Evolutionary conservation across 768 basidiomycete species (phyloP).

Genomic region (Mycena albidolilacea): DNA sequence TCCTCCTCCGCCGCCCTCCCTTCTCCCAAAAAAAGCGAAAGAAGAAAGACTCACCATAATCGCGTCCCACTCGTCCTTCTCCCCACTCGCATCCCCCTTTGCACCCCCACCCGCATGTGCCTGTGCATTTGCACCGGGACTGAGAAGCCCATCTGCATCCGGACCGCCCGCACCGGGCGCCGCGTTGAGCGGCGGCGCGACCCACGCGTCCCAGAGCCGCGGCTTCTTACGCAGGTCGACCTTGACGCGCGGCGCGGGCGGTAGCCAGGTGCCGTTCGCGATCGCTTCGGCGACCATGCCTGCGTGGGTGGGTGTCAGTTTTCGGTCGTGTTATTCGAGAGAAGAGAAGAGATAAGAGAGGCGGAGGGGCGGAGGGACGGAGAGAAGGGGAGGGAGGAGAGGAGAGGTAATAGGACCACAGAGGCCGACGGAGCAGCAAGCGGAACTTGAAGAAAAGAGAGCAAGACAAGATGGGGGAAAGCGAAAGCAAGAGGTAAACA

Average conservation of each 20-base stretch:
- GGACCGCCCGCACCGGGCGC: no score
- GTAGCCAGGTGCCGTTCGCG: conserved; percentile 73
- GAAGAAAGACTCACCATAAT: conserved; percentile 26
- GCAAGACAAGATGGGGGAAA: neutral
- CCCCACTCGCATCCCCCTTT: neutral
- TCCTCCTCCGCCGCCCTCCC: no score
- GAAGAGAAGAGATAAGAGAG: no score
- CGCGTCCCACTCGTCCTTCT: conserved; percentile 33
- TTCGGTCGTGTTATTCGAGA: neutral
- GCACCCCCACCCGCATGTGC: neutral
- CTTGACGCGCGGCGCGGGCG: conserved; percentile 51
- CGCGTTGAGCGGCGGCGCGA: conserved; percentile 40
- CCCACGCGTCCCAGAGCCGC: conserved; percentile 62
- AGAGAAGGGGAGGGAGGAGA: neutral
- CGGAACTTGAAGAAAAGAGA: no score
- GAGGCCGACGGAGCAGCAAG: no score
- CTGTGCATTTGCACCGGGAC: no score
- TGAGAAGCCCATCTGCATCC: no score
- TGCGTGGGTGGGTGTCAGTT: neutral
- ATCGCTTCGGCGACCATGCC: conserved; percentile 73
- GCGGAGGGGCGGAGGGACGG: no score
- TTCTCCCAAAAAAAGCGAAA: neutral
- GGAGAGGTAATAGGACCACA: neutral
- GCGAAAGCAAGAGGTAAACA: neutral
- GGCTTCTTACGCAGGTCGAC: conserved; percentile 65